phyloP scores from a whole-genome alignment of 345 rosid species.

The Sonneratia alba region DNA sequence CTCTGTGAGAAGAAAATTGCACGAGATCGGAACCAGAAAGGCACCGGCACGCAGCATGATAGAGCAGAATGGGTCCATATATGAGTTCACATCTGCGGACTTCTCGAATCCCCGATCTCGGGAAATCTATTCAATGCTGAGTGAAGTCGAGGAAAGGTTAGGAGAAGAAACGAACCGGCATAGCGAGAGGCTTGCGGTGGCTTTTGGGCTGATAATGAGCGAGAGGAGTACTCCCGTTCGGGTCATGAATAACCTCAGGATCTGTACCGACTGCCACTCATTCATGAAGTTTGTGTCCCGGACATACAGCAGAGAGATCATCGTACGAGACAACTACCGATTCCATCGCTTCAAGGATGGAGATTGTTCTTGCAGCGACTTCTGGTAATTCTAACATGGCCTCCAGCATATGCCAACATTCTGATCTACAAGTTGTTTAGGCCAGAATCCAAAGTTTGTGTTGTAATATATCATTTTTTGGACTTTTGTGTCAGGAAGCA shows the following conservation, averaged over 20 bases:
- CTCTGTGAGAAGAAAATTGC: slow-evolving; percentile 13
- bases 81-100: slow-evolving; percentile 14
- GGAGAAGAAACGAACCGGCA: slow-evolving; percentile 11
- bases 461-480: too few species aligned
- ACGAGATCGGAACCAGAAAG: slow-evolving; percentile 11
- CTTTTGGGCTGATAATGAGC: slow-evolving; percentile 18
- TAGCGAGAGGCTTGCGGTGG: slow-evolving; percentile 20
- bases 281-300: slow-evolving; percentile 16
- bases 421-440: too few species aligned
- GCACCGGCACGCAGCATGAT: slow-evolving; percentile 13
- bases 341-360: slow-evolving; percentile 21
- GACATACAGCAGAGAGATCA: slow-evolving; percentile 13
- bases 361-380: slow-evolving; percentile 18
- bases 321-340: slow-evolving; percentile 12
- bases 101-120: slow-evolving; percentile 5
- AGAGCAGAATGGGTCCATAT: slow-evolving; percentile 13
- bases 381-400: slow-evolving; percentile 8
- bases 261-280: slow-evolving; percentile 17
- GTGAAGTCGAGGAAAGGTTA: slow-evolving; percentile 9
- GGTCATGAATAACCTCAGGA: slow-evolving; percentile 17
- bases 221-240: slow-evolving; percentile 10
- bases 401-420: background rate
- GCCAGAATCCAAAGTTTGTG: too few species aligned
- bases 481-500: too few species aligned
- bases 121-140: slow-evolving; percentile 10